A percentile compares a stretch with the other conserved stretches of the same genome.
Conservation (phyloP, 2,329 filamentous ascomycete species). For the Aaosphaeria pasadenensis region DNA sequence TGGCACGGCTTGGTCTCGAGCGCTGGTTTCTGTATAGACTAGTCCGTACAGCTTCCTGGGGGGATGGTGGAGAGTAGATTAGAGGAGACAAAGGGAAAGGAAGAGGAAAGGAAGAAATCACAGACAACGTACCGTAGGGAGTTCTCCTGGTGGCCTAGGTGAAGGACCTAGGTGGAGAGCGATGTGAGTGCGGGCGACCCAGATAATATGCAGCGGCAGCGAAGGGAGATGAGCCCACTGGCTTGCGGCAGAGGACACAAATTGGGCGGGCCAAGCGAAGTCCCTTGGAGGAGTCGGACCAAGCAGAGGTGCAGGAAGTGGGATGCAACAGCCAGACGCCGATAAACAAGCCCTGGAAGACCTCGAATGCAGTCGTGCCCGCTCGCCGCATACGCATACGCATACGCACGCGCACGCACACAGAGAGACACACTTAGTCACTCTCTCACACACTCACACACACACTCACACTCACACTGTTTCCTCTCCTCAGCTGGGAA, state of each 20-base stretch:
- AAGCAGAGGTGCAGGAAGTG: conserved; percentile 3
- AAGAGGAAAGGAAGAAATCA: conserved; percentile 1
- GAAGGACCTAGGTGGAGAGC: conserved; percentile 28
- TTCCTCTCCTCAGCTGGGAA: too few relatives aligned
- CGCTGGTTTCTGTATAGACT: neutral
- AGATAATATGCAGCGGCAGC: conserved; percentile 35
- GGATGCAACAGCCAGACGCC: neutral
- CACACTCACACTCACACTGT: too few relatives aligned
- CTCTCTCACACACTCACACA: too few relatives aligned
- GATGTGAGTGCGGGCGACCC: conserved; percentile 18
- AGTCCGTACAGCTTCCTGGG: neutral
- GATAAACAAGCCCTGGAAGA: neutral
- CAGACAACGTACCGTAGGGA: conserved; percentile 17
- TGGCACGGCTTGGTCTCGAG: neutral
- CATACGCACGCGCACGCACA: neutral
- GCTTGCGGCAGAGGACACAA: conserved; percentile 6
- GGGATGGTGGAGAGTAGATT: conserved; percentile 6
- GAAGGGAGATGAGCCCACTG: conserved; percentile 28
- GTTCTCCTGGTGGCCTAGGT: conserved; percentile 25
- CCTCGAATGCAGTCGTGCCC: neutral
- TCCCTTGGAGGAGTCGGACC: neutral
- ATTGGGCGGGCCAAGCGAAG: conserved; percentile 22
- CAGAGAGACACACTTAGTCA: neutral
- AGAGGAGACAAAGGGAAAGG: conserved; percentile 9
- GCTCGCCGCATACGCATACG: neutral